Conservation (phyloP, 345 rosid species). For the Euphorbia peplus region DNA sequence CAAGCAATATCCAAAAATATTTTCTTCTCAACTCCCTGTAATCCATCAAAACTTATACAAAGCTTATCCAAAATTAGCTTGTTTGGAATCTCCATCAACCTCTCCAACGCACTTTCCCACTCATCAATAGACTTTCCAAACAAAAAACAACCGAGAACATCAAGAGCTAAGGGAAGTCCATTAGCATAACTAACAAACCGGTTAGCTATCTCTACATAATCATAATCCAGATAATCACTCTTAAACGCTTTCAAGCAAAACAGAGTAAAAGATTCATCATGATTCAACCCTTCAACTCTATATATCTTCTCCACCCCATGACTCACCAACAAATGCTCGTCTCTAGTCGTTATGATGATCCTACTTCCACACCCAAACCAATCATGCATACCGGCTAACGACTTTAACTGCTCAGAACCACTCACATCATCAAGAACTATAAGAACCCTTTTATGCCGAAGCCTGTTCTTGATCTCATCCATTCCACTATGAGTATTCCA, state of each 20-base stretch:
- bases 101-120: constrained; percentile 10
- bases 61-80: background rate
- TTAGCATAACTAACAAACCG: background rate
- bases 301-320: constrained; percentile 13
- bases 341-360: constrained; percentile 15
- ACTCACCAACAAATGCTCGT: constrained; percentile 6
- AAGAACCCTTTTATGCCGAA: constrained; percentile 7
- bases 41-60: constrained; percentile 13
- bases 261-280: constrained; percentile 5
- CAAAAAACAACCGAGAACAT: constrained; percentile 15
- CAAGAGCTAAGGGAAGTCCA: constrained; percentile 21
- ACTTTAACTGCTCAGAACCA: constrained; percentile 1
- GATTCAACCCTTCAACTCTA: constrained; percentile 1
- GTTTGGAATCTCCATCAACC: constrained; percentile 1
- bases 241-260: constrained; percentile 13
- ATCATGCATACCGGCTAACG: constrained; percentile 13
- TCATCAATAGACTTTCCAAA: constrained; percentile 4
- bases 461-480: constrained; percentile 2
- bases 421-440: constrained; percentile 13
- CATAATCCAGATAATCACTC: background rate
- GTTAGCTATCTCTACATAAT: constrained; percentile 1
- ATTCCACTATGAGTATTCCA: constrained; percentile 7
- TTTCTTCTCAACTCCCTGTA: constrained; percentile 7
- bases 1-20: constrained; percentile 19
- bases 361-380: constrained; percentile 20